phyloP scores from a whole-genome alignment of 345 rosid genomes.

The Excoecaria cochinchinensis region DNA sequence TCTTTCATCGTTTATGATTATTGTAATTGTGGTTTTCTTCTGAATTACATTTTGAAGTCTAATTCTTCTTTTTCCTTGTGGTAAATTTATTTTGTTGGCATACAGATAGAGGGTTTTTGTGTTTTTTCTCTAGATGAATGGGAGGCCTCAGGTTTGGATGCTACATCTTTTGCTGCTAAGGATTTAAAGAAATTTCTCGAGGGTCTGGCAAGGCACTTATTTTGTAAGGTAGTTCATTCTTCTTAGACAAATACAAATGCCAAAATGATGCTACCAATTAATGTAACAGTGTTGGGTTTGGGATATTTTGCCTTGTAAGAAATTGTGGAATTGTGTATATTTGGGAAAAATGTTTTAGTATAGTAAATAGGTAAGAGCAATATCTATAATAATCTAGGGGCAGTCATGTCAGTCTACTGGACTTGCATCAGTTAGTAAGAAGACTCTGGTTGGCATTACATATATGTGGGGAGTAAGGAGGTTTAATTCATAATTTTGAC shows the following conservation, averaged over 20 bases:
- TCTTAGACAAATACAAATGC: slow-evolving; percentile 5
- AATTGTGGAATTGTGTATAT: not conserved
- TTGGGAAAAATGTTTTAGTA: not conserved
- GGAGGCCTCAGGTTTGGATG: slow-evolving; percentile 65
- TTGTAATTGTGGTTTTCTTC: slow-evolving; percentile 7
- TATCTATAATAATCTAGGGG: not conserved
- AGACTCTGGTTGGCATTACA: too few relatives aligned
- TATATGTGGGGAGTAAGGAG: too few relatives aligned
- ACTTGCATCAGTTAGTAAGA: not conserved
- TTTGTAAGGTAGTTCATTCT: slow-evolving; percentile 49
- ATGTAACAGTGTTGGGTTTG: not conserved
- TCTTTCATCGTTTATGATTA: slow-evolving; percentile 74
- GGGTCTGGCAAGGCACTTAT: slow-evolving; percentile 87
- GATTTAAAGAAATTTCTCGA: slow-evolving; percentile 95
- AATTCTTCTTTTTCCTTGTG: not conserved
- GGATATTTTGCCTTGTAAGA: not conserved
- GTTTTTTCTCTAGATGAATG: slow-evolving; percentile 78
- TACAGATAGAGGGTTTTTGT: slow-evolving; percentile 95
- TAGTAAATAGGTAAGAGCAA: not conserved
- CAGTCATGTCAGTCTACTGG: not conserved
- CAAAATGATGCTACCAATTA: not conserved
- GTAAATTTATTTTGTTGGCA: slow-evolving; percentile 7
- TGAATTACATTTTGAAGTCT: slow-evolving; percentile 3
- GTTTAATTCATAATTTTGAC: too few relatives aligned
- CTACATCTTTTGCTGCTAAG: slow-evolving; percentile 72